These are phyloP conservation scores for Cymbopogon citratus DNA, from an alignment of 176 grass and related monocot genomes.

Conservation along the genomic window DNA sequence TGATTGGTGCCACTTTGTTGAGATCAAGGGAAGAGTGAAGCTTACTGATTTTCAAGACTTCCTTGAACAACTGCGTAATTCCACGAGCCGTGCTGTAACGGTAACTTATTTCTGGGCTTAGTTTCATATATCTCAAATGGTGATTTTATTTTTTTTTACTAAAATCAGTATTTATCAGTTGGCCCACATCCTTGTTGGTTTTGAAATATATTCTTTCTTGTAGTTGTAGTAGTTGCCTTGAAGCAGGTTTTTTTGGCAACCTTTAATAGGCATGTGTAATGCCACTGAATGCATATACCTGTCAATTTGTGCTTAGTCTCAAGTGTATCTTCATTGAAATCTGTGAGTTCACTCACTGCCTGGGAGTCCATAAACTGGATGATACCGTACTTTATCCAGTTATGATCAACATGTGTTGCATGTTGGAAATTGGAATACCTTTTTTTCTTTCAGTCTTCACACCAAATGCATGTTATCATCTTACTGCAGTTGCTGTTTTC, in stretches of 20 bases:
- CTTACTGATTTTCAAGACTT: slow-evolving; percentile 65
- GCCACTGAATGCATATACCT: neutral
- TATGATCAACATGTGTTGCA: neutral
- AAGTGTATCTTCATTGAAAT: neutral
- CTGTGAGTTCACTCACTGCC: neutral
- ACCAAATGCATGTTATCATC: neutral
- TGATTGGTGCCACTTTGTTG: slow-evolving; percentile 59
- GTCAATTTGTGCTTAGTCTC: slow-evolving; percentile 1
- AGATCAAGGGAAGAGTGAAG: slow-evolving; percentile 77
- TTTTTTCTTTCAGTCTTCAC: neutral
- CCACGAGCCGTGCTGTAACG: slow-evolving; percentile 57
- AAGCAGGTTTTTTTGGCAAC: no score
- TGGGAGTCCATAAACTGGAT: neutral
- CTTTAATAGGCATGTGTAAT: neutral
- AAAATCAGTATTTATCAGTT: neutral
- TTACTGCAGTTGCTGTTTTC: neutral
- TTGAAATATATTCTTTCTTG: slow-evolving; percentile 3
- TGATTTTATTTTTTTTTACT: neutral
- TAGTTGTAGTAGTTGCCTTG: neutral
- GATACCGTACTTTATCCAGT: neutral
- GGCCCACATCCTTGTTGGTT: neutral
- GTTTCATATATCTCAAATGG: slow-evolving; percentile 5
- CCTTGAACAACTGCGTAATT: slow-evolving; percentile 64
- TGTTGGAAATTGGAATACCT: neutral
- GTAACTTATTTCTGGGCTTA: slow-evolving; percentile 34